Evolutionary conservation across 2,329 filamentous ascomycete genomes (phyloP), one percentile per base, ranked within the genome.

Genomic region (Colletotrichum camelliae): DNA sequence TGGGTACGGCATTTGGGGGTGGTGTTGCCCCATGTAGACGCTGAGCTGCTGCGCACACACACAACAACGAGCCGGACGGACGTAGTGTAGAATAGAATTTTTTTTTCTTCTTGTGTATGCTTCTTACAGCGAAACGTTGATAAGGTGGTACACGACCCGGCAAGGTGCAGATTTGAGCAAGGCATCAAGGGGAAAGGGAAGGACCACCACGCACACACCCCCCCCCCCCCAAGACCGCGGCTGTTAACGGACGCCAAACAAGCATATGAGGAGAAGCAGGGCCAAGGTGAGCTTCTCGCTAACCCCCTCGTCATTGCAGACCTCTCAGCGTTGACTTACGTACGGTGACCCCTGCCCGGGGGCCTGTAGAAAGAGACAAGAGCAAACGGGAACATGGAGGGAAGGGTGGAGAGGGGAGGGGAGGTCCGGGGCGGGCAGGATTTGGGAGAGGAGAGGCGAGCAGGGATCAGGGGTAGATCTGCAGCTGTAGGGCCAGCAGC

Each of bases 401-500:
- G 48, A 24, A 31, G 7, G 31, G 31, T 18, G 24, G 27, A 35
- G 37, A 31, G 33, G 7, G 21, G 58, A 33, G 18, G n/a, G 48
- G 65, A 55, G 27, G 65, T 27, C 43, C 43, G 64, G 29, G 39
- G 31, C 21, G 39, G 31, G 43, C 43, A 48, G 43, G 43, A 48
- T 4, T 48, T 48, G 43, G 43, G 43, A 48, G 67, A 39, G 35
- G 55, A 21, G 35, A 43, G 67, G 57, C 37, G 57, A 62, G 37
- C 67, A 70, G 39, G 67, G 67, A 29, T 70, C 37, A 70, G 55
- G 57, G 67, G 57, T 58, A 61, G 33, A 31, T 33, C 24, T 48
- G 67, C 43, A 70, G 61, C 67, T 62, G 39, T 70, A 70, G 57
- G 67, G 67, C 57, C 67, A 70, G 67, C 67, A 70, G 67, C 67